Base-by-base conservation (phyloP, 441 rosid genomes). In the Aquilaria agallochum region DNA sequence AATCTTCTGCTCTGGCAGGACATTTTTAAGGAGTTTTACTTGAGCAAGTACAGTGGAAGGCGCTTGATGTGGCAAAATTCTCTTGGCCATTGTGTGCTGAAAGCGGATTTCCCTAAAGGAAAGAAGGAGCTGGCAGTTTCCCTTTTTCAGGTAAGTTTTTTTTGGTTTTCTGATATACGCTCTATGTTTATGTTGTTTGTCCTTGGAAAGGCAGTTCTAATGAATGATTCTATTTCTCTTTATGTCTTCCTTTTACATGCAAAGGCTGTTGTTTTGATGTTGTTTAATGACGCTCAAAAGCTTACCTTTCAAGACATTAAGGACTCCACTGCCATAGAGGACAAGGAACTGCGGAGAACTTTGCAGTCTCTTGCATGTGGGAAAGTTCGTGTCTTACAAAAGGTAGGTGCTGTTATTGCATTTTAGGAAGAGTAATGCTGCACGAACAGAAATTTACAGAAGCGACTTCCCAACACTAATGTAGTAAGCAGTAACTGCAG, bases 51-150 rank as follows among this genome's bases (percentile, higher is more conserved):
- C 67, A 95, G 90, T 74, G 99, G 99, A 31, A 88, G 98, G 73
- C 95, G 96, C 65, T 74, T 95, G 75, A 95, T 95, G 99, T 95
- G 97, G 99, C 98, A 95, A 73, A 90, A 90, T 65, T 95, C 98
- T 33, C 77, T 95, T 77, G 98, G 97, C 59, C 96, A 95, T 68
- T 95, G 98, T 75, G 98, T 90, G 54, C 75, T 95, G 75, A 95
- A 92, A 77, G 92, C 95, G 50, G 97, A 92, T 68, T 95, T 92
- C 73, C 80, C 90, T 0, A 92, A 78, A 78, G 98, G 94, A 62
- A 95, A 79, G 80, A 95, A 90, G 83, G 99, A 95, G 83, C 85
- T 95, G 65, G 95, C 96, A 13, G 99, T 95, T 74, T 95, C 99
- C 64, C 80, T 95, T 36, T 95, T 95, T 79, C 99, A 95, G 98